A percentile compares a stretch with the other conserved stretches of the same genome.
Evolutionary conservation across 2,329 filamentous ascomycete species (phyloP).

Genomic region (Rachicladosporium sp.): DNA sequence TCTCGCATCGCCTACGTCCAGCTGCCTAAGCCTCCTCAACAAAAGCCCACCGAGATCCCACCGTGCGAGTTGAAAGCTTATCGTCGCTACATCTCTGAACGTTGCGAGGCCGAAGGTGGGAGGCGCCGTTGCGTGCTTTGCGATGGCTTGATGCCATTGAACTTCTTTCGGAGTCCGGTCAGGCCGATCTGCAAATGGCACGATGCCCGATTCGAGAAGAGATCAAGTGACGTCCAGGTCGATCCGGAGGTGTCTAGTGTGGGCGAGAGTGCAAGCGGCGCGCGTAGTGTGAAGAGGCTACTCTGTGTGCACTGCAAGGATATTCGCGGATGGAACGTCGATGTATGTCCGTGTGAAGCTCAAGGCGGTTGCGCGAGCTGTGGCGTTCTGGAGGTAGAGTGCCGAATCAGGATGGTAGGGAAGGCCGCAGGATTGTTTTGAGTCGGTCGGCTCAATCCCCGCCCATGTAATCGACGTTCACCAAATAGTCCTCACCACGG

Average conservation of each 20-base stretch:
- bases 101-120: conserved; percentile 9
- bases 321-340: conserved; percentile 4
- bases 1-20: conserved; percentile 19
- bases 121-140: conserved; percentile 16
- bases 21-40: conserved; percentile 7
- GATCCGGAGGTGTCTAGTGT: no score
- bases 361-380: conserved; percentile 3
- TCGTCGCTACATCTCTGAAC: conserved; percentile 14
- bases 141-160: conserved; percentile 6
- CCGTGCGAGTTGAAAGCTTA: conserved; percentile 15
- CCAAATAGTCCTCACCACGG: no score
- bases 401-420: conserved; percentile 2
- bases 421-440: not conserved
- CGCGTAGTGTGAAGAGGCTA: not conserved
- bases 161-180: conserved; percentile 6
- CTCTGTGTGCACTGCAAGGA: conserved; percentile 4
- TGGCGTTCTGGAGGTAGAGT: conserved; percentile 4
- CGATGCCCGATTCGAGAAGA: conserved; percentile 10
- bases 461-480: no score
- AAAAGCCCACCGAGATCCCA: conserved; percentile 11
- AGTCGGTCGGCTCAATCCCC: not conserved
- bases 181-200: conserved; percentile 15
- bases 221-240: no score
- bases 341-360: conserved; percentile 1
- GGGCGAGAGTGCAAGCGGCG: no score